Evolutionary conservation across 441 rosid genomes (phyloP), one percentile per base, ranked within the genome.

Genomic region (Corymbia calophylla): DNA sequence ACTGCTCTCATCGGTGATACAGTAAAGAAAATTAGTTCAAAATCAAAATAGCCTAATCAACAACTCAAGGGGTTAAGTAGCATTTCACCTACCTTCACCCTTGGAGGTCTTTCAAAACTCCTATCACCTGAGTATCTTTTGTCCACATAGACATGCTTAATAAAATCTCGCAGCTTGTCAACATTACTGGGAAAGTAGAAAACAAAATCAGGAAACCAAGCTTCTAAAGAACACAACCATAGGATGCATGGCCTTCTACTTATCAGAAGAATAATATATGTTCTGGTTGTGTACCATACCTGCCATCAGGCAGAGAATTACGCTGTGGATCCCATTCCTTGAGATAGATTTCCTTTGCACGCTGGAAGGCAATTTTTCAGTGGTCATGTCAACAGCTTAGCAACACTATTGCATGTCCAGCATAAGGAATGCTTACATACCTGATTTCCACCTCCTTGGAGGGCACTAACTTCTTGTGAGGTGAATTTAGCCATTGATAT

Each of bases 401-500:
- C 84, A 44, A 77, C 84, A 77, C 7, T 87, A 25, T 9, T 80
- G 87, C 64, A 89, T 90, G 54, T 87, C 53, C 35, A 68, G 29
- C 73, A 82, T 90, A 32, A 53, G 56, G 49, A 31, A 85, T 27
- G 29, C n/a, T 81, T 73, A 31, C 85, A 53, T 92, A 98, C 99
- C 99, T 98, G 93, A 92, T 98, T 98, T 91, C 99, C 99, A 81
- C 98, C 99, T 94, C 92, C 97, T 92, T 96, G 95, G 89, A 98
- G 96, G 89, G 98, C 92, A 89, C 86, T 82, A 87, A 96, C 99
- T 94, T 98, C 99, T 91, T 96, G 98, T 87, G 98, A 92, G 44
- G 99, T 94, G 90, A 98, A 98, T 91, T 95, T 98, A 21, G 99
- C 99, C 98, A 98, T 95, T 7, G 99, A 98, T 88, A 98, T 89